Percentiles rank a stretch among this genome's conserved stretches.
phyloP scores from a whole-genome alignment of 768 basidiomycete species.

The Kwoniella dejecticola region DNA sequence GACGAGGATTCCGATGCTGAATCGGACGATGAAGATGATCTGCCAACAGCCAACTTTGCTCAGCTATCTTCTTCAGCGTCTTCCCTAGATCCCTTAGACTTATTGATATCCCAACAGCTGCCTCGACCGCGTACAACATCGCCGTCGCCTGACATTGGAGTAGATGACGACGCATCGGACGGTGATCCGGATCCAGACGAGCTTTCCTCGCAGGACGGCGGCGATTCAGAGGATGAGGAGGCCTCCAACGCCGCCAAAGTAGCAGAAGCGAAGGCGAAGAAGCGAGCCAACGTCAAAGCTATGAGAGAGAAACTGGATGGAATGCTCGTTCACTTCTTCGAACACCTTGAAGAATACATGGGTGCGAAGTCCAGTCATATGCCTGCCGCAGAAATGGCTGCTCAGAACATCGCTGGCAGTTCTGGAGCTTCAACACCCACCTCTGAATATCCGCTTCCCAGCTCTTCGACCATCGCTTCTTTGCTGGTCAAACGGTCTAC shows the following conservation, averaged over 20 bases:
- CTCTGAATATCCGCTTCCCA: conserved; percentile 32
- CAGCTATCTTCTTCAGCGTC: conserved; percentile 1
- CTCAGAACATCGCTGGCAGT: conserved; percentile 27
- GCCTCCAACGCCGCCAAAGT: conserved; percentile 28
- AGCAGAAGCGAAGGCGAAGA: conserved; percentile 37
- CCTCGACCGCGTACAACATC: conserved; percentile 26
- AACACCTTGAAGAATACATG: conserved; percentile 68
- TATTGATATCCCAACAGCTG: conserved; percentile 47
- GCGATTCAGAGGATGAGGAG: conserved; percentile 43
- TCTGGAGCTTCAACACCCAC: conserved; percentile 43
- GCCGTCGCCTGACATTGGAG: conserved; percentile 64
- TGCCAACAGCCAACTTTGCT: conserved; percentile 4
- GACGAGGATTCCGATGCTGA: conserved; percentile 58
- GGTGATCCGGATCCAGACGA: conserved; percentile 58
- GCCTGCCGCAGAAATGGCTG: conserved; percentile 40
- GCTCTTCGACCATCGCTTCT: conserved; percentile 23
- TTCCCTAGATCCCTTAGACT: conserved; percentile 80
- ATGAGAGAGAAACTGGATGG: conserved; percentile 92
- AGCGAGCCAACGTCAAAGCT: conserved; percentile 59
- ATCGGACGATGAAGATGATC: conserved; percentile 42
- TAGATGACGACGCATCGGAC: conserved; percentile 67
- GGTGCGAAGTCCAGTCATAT: conserved; percentile 21
- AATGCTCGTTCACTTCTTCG: conserved; percentile 79
- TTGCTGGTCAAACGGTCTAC: conserved; percentile 55
- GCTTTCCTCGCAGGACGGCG: conserved; percentile 41